Conservation (phyloP, 371 early-diverging fungal genomes). For the Nematocida displodere region DNA sequence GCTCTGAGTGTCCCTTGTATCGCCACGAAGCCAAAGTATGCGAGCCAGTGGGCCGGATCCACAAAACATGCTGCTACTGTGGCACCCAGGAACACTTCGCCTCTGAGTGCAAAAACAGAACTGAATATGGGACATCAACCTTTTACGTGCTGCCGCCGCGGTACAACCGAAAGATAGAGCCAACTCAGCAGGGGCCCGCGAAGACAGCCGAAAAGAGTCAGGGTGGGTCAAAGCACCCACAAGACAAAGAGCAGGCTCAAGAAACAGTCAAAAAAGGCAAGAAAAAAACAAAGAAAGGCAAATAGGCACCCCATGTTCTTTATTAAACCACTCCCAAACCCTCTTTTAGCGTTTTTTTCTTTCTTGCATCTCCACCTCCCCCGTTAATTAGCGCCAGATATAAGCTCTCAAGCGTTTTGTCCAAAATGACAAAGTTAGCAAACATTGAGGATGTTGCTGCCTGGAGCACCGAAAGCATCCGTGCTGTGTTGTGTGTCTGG, state of each 20-base stretch:
- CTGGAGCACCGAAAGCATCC: slow-evolving; percentile 33
- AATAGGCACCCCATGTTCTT: neutral
- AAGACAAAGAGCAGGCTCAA: neutral
- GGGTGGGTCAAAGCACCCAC: neutral
- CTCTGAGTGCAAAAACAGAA: neutral
- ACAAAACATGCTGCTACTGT: neutral
- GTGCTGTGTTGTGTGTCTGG: slow-evolving; percentile 14
- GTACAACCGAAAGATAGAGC: neutral
- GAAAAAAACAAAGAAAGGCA: neutral
- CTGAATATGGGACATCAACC: neutral
- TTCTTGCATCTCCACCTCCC: neutral
- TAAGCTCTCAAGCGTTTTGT: neutral
- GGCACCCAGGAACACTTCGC: slow-evolving; percentile 1
- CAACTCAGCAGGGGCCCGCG: too few relatives aligned
- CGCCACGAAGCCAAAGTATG: neutral
- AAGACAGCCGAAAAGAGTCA: too few relatives aligned
- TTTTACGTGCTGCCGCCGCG: neutral
- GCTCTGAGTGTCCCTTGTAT: neutral
- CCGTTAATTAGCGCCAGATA: slow-evolving; percentile 1
- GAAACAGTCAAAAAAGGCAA: neutral
- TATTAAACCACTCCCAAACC: slow-evolving; percentile 5
- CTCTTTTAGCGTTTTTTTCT: neutral
- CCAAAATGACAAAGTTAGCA: slow-evolving; percentile 32
- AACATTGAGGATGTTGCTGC: slow-evolving; percentile 22
- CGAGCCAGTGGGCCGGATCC: neutral